Base-by-base conservation (phyloP, 441 rosid species). In the Gossypium lobatum region DNA sequence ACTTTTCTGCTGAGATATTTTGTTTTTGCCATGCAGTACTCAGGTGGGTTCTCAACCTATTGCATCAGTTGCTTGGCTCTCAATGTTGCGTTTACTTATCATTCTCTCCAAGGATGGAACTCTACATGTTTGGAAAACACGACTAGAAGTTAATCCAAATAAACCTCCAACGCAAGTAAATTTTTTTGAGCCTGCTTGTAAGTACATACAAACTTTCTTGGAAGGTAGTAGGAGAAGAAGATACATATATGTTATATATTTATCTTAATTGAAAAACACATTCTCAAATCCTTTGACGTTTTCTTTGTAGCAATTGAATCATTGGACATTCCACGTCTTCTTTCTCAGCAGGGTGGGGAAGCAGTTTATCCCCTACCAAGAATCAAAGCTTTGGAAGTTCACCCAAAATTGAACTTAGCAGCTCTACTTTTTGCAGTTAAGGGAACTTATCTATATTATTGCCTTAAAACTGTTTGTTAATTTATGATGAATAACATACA, bases 31-130 rank as follows among this genome's bases (percentile, higher is more conserved):
- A 64, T 66, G 78, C 85, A 96, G 99, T 71, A 91, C 86, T 1
- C 98, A 96, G 80, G 98, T 94, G 68, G 97, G 98, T 80, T 90
- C 98, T 16, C 98, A 96, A 80, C 95, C 99, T 79, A 91, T 96
- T 64, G 84, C 87, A 65, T 90, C 99, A 74, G 78, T 94, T 79
- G 84, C 98, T 69, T 96, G 99, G 99, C 90, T 96, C 46, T 79
- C 99, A 14, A 79, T 88, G 85, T 83, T 89, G 84, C 92, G 91
- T 78, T 81, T 92, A 67, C 97, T 94, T 80, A 88, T 92, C 78
- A 90, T 97, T 66, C 87, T 96, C 73, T 89, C 94, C 74, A 92
- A 85, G 87, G 99, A 96, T 85, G 99, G 98, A 73, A 80, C 88
- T 74, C 86, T 96, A 82, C 97, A 93, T 81, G 97, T 90, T 42